phyloP scores from a whole-genome alignment of 2,329 filamentous ascomycete genomes.

The Dendrostoma leiphaemia region DNA sequence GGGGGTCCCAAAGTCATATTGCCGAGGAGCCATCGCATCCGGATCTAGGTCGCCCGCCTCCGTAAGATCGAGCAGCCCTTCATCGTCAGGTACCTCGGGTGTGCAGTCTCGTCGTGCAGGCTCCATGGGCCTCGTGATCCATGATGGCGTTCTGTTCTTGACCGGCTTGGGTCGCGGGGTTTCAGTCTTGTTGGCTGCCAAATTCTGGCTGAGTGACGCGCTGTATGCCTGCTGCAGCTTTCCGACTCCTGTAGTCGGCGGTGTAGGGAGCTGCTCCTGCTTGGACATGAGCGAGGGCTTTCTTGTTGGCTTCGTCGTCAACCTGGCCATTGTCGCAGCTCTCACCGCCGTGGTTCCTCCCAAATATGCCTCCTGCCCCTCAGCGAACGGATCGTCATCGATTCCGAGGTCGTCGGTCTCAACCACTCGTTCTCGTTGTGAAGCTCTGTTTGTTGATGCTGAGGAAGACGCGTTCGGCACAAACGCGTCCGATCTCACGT shows the following conservation, averaged over 20 bases:
- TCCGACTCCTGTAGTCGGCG: constrained; percentile 25
- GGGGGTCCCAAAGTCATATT: constrained; percentile 34
- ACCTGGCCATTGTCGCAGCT: constrained; percentile 41
- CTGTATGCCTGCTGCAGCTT: constrained; percentile 35
- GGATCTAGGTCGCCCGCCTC: constrained; percentile 27
- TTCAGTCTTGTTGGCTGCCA: constrained; percentile 12
- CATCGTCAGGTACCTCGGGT: constrained; percentile 30
- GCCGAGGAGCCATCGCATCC: constrained; percentile 21
- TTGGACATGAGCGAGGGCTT: constrained; percentile 43
- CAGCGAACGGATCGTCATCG: constrained; percentile 15
- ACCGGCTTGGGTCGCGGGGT: constrained; percentile 18
- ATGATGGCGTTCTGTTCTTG: constrained; percentile 16
- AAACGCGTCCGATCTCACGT: neutral
- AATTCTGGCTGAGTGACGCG: constrained; percentile 26
- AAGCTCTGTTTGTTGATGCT: neutral
- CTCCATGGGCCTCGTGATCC: constrained; percentile 1
- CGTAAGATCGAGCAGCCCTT: constrained; percentile 38
- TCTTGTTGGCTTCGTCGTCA: constrained; percentile 43
- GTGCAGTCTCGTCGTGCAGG: constrained; percentile 19
- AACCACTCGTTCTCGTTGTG: constrained; percentile 17
- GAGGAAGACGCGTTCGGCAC: constrained; percentile 5
- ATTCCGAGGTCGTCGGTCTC: constrained; percentile 21
- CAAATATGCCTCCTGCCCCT: neutral
- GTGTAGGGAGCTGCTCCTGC: constrained; percentile 41
- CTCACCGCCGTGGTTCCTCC: constrained; percentile 16